These are phyloP conservation scores for Stachybotrys elegans DNA, from an alignment of 2,329 filamentous ascomycete genomes.

Conservation along the genomic window DNA sequence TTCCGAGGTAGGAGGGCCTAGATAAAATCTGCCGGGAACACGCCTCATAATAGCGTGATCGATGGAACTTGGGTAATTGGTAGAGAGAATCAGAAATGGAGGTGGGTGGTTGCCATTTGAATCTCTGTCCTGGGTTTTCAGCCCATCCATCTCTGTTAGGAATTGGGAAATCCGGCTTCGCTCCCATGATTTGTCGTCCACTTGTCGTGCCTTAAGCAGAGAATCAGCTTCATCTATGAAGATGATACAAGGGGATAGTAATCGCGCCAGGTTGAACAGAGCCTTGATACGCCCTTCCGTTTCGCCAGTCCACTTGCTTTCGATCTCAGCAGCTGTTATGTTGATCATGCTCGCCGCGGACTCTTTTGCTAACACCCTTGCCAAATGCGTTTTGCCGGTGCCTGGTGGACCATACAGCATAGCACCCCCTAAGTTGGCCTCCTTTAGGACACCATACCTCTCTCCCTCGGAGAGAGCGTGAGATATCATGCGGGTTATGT, in stretches of 20 bases:
- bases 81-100: slow-evolving; percentile 21
- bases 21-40: slow-evolving; percentile 27
- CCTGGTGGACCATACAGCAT: slow-evolving; percentile 24
- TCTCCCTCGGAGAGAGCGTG: too few relatives aligned
- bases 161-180: slow-evolving; percentile 18
- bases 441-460: neutral
- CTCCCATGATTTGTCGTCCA: slow-evolving; percentile 4
- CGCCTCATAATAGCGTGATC: slow-evolving; percentile 44
- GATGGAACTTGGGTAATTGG: slow-evolving; percentile 22
- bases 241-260: neutral
- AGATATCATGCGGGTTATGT: too few relatives aligned
- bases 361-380: slow-evolving; percentile 14
- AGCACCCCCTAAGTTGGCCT: slow-evolving; percentile 8
- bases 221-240: slow-evolving; percentile 11
- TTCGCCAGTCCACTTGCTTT: slow-evolving; percentile 14
- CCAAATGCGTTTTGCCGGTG: slow-evolving; percentile 22
- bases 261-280: neutral
- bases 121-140: slow-evolving; percentile 4
- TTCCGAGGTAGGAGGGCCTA: neutral
- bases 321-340: slow-evolving; percentile 11
- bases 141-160: slow-evolving; percentile 20
- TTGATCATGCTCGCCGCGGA: slow-evolving; percentile 15
- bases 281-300: slow-evolving; percentile 13
- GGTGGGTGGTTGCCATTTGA: too few relatives aligned
- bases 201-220: slow-evolving; percentile 9